Evolutionary conservation across 441 rosid species (phyloP), one percentile per base, ranked within the genome.

Genomic region (Francoa sonchifolia): DNA sequence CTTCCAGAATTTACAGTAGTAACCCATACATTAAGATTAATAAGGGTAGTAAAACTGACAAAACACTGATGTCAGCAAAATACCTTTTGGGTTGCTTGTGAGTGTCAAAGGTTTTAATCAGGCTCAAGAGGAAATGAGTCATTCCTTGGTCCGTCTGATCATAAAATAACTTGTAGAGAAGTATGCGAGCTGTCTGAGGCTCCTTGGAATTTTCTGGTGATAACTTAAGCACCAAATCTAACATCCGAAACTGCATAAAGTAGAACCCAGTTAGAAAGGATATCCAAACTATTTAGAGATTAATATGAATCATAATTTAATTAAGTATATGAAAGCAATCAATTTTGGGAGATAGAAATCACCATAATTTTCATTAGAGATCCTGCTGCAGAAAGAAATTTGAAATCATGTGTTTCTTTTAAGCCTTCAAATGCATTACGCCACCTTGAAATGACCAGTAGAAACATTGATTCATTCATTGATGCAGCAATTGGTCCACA

Each of bases 91-190:
- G 74, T 63, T 83, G 95, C 61, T 81, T 83, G 63, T 71, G 89
- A 39, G 59, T 68, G 68, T 92, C 82, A 59, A 83, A 87, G 33
- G 68, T 65, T 60, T 74, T 87, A 62, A 87, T 66, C 62, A 67
- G 75, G 66, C 71, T 77, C 61, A 92, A 73, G 46, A 92, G 72
- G 74, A 87, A 87, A 38, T 81, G 95, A 43, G 82, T 79, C 95
- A 87, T 72, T 47, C 95, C 94, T 77, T 83, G 73, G 52, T 87
- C 95, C 58, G 96, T 83, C 60, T 87, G 99, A 52, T 87, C 97
- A 63, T 92, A 92, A 62, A 87, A 87, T 56, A 92, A 54, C 77
- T 87, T 92, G 67, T 92, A 87, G 54, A 92, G 97, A 59, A 87
- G 84, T 57, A 92, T 57, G 43, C 94, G 84, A 39, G 84, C 89